Percentiles rank a stretch among this genome's conserved stretches.
Conservation (phyloP, 768 basidiomycete species). For the Leccinum subtestaceum region DNA sequence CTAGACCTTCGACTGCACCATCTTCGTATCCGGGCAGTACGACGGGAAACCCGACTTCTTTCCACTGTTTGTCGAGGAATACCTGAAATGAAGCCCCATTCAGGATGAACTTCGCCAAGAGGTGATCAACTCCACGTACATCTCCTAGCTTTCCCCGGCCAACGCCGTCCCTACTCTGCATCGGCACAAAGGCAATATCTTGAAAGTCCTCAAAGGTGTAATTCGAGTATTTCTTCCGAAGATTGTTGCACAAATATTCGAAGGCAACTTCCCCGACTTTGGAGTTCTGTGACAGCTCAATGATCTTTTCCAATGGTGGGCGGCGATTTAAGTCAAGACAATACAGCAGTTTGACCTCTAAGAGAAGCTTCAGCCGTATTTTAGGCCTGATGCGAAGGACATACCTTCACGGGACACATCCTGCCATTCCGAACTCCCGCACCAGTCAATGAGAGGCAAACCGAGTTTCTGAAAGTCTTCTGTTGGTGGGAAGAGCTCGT, state of each 20-base stretch:
- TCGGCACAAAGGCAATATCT: not conserved
- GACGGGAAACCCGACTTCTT: too few relatives aligned
- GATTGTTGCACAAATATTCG: conserved; percentile 67
- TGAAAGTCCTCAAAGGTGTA: conserved; percentile 48
- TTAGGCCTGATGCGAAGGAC: not conserved
- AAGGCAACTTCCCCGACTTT: conserved; percentile 56
- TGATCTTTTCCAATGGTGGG: conserved; percentile 61
- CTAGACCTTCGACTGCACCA: too few relatives aligned
- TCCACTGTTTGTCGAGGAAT: too few relatives aligned
- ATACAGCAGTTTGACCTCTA: not conserved
- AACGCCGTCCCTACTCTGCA: not conserved
- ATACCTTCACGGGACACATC: not conserved
- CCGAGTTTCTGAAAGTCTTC: conserved; percentile 63
- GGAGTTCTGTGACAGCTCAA: conserved; percentile 56
- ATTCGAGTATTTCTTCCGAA: not conserved
- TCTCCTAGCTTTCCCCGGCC: too few relatives aligned
- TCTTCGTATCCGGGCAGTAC: too few relatives aligned
- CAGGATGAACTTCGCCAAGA: too few relatives aligned
- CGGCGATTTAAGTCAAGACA: not conserved
- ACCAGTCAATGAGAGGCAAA: conserved; percentile 85
- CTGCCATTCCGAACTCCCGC: conserved; percentile 63
- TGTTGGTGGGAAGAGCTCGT: conserved; percentile 79
- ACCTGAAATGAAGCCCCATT: too few relatives aligned
- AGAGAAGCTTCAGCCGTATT: not conserved
- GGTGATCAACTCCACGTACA: too few relatives aligned